Conservation (phyloP, 441 rosid species). For the Pelargonium cotyledonis region DNA sequence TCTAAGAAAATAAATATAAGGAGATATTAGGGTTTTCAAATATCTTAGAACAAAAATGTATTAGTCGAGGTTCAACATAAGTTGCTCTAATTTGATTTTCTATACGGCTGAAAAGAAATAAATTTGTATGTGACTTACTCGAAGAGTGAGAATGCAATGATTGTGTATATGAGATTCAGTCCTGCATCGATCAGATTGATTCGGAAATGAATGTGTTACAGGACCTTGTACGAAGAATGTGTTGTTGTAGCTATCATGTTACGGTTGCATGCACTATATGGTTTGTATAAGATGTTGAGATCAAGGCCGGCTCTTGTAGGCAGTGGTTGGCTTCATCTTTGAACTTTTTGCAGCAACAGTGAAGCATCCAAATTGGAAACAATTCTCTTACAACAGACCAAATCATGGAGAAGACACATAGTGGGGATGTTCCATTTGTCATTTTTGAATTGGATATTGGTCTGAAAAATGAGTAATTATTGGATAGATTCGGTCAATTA, state of each 20-base stretch:
- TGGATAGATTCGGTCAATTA: too few species aligned
- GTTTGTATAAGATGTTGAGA: neutral
- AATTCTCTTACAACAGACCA: neutral
- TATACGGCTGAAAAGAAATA: too few species aligned
- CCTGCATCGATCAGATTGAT: neutral
- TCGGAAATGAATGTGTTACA: too few species aligned
- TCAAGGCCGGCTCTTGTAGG: conserved; percentile 1
- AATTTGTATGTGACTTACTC: too few species aligned
- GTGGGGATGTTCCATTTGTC: neutral
- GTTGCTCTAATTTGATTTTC: too few species aligned
- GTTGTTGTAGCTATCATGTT: neutral
- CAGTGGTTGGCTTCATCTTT: conserved; percentile 2
- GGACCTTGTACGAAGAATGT: neutral
- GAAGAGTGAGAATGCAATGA: too few species aligned
- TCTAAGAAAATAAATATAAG: too few species aligned
- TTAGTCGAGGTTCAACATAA: too few species aligned
- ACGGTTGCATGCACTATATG: neutral
- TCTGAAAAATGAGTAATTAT: too few species aligned
- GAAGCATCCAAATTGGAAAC: neutral
- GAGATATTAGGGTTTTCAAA: too few species aligned
- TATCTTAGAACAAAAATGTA: too few species aligned
- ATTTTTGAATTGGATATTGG: neutral
- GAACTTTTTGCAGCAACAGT: neutral
- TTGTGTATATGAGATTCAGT: neutral
- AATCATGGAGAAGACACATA: neutral